These are phyloP conservation scores for Aspergillus haitiensis DNA, from an alignment of 495 filamentous ascomycete species.

Conservation along the genomic window DNA sequence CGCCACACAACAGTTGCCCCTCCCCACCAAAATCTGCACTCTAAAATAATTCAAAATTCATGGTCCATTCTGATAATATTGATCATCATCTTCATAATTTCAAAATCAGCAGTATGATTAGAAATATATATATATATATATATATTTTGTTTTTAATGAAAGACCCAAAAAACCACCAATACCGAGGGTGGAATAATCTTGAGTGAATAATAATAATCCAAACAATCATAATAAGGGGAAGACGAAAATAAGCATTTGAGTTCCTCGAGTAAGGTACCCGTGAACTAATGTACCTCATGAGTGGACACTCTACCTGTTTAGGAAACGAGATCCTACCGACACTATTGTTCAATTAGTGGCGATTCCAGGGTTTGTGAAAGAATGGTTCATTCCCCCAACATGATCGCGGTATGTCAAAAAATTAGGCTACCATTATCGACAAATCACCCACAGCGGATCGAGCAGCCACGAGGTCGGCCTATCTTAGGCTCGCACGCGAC, in stretches of 20 bases:
- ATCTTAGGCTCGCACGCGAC: constrained; percentile 11
- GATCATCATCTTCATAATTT: too few species aligned
- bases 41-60: too few species aligned
- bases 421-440: constrained; percentile 9
- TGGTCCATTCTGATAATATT: too few species aligned
- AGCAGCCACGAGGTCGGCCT: constrained; percentile 20
- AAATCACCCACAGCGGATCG: constrained; percentile 20
- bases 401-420: constrained; percentile 9
- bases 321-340: neutral
- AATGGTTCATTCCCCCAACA: constrained; percentile 11
- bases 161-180: too few species aligned
- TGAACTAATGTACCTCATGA: constrained; percentile 3
- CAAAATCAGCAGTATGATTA: too few species aligned
- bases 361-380: neutral
- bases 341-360: neutral
- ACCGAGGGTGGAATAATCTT: too few species aligned
- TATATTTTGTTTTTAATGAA: too few species aligned
- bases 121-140: too few species aligned
- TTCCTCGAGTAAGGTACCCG: constrained; percentile 7
- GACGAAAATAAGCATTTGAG: neutral
- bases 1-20: neutral
- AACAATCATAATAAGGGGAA: neutral
- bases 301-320: constrained; percentile 8
- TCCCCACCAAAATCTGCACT: neutral
- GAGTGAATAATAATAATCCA: too few species aligned